These are phyloP conservation scores for Periconia sp. DNA, from an alignment of 2,329 filamentous ascomycete genomes.

Conservation along the genomic window DNA sequence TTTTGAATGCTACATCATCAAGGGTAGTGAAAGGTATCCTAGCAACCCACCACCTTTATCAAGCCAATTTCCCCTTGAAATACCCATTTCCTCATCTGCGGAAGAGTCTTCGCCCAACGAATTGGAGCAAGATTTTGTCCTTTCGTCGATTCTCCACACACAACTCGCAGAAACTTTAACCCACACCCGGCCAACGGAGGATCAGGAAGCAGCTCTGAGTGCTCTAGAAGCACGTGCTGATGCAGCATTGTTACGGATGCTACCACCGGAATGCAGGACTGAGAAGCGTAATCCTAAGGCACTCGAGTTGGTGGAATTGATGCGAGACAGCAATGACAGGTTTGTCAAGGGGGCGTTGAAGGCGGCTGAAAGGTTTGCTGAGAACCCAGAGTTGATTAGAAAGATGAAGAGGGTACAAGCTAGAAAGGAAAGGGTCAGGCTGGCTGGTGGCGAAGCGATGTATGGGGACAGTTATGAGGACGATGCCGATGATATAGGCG, in stretches of 20 bases:
- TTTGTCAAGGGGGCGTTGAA: conserved; percentile 92
- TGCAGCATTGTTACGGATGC: conserved; percentile 83
- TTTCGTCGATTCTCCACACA: conserved; percentile 69
- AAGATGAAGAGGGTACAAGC: background rate
- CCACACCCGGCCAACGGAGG: conserved; percentile 63
- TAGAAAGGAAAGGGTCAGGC: background rate
- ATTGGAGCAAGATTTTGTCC: conserved; percentile 61
- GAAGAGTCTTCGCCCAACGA: conserved; percentile 25
- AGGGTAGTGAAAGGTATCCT: conserved; percentile 81
- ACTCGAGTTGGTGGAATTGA: conserved; percentile 82
- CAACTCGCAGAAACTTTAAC: conserved; percentile 76
- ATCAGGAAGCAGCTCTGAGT: conserved; percentile 68
- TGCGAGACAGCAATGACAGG: conserved; percentile 80
- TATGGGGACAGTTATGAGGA: conserved; percentile 60
- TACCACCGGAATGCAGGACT: conserved; percentile 86
- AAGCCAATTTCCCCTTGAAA: conserved; percentile 88
- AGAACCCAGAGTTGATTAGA: conserved; percentile 44
- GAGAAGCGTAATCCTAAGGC: conserved; percentile 95
- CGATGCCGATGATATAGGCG: conserved; percentile 43
- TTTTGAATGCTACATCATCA: conserved; percentile 99
- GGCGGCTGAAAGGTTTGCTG: conserved; percentile 82
- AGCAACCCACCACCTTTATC: conserved; percentile 85
- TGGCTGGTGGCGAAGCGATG: conserved; percentile 66
- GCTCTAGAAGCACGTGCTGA: conserved; percentile 82
- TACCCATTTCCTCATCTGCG: conserved; percentile 69